Base-by-base conservation (phyloP, 345 rosid genomes). In the Triadica sebifera region DNA sequence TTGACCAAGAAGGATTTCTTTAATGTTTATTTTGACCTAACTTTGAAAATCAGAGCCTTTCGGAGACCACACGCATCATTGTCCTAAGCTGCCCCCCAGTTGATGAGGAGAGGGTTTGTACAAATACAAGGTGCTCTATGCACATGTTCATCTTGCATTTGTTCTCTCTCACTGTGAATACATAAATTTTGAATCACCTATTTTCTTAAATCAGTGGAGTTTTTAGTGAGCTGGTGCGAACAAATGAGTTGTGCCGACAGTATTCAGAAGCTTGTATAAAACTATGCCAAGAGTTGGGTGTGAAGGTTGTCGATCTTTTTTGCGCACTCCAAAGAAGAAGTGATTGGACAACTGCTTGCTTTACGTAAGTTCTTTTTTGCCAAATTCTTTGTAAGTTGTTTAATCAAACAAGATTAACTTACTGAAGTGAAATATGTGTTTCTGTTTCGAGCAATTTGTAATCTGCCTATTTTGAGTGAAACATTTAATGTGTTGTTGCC, bases 51-150 rank as follows among this genome's bases (percentile, higher is more conserved):
- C 86, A 95, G 99, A 84, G 91, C 80, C 96, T 95, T 78, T 91
- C 98, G 16, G 87, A 82, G 58, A 69, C 86, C 7, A 88, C 80
- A 0, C 93, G 91, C 52, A 70, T 93, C 63, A 78, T 96, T 77
- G 83, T 93, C 76, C 91, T 93, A 69, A 91, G 85, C 58, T 82
- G 88, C 61, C 97, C 98, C 77, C 99, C 99, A 8, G 98, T 96
- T 34, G 86, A 96, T 9, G 99, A 96, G 84, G 87, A 80, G 52
- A 89, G 82, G 84, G 84, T 96, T 80, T 75, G 78, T 59, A 76
- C 79, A 72, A 80, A 69, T 86, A 78, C 83, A 71, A 89, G 99
- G 99, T 96, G 69, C 65, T 71, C 41, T 73, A 38, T 75, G 46
- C 73, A 43, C 49, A 17, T 60, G 25, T 1, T 29, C n/a, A 6